A percentile compares a stretch with the other conserved stretches of the same genome.
Evolutionary conservation across 257 asterid species (phyloP).

Genomic region (Craterostigma plantagineum): DNA sequence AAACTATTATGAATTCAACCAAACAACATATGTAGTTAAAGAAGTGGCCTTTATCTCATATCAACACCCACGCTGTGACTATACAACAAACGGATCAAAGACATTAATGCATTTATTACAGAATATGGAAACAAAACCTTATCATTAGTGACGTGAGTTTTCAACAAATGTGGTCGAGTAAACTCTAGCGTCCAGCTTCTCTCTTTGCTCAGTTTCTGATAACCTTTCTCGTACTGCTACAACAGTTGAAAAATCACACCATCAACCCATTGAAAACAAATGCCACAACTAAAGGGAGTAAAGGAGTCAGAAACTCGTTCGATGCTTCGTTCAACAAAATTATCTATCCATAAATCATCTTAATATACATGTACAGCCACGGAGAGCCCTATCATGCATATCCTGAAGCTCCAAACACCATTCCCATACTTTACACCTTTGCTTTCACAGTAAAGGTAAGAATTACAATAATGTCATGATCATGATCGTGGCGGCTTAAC

Average conservation of each 20-base stretch:
- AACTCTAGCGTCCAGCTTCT: constrained; percentile 36
- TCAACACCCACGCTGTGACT: constrained; percentile 12
- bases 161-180: constrained; percentile 27
- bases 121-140: constrained; percentile 26
- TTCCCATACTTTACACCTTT: no score
- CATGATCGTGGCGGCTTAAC: no score
- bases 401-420: neutral
- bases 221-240: constrained; percentile 53
- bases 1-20: no score
- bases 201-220: constrained; percentile 43
- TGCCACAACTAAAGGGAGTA: constrained; percentile 3
- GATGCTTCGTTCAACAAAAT: neutral
- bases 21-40: no score
- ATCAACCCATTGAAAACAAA: constrained; percentile 13
- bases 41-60: constrained; percentile 10
- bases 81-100: neutral
- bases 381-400: no score
- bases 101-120: neutral
- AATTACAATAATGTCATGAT: no score
- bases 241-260: constrained; percentile 19
- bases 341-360: neutral
- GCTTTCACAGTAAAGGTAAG: no score
- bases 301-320: neutral
- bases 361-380: no score
- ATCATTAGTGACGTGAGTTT: constrained; percentile 28